A percentile compares a stretch with the other conserved stretches of the same genome.
Evolutionary conservation across 2,329 filamentous ascomycete species (phyloP).

Genomic region (Talaromyces sp.): DNA sequence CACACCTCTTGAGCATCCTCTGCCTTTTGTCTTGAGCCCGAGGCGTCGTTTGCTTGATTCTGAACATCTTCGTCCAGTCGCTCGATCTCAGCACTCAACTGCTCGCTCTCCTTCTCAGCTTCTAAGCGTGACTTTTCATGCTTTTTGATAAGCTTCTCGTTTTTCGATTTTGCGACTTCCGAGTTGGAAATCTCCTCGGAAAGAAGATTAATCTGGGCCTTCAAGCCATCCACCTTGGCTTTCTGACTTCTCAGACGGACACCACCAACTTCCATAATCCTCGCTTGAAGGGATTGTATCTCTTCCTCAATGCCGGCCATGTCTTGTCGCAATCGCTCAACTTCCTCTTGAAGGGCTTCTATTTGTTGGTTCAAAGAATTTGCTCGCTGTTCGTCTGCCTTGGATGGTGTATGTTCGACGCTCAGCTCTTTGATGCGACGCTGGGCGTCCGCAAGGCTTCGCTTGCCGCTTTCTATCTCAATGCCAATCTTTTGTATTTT

Average conservation of each 20-base stretch:
- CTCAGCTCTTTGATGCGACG: constrained; percentile 79
- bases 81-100: constrained; percentile 66
- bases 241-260: constrained; percentile 87
- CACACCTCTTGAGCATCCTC: constrained; percentile 70
- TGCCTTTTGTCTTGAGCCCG: constrained; percentile 65
- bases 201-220: constrained; percentile 75
- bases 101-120: constrained; percentile 71
- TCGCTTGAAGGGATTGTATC: constrained; percentile 87
- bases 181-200: constrained; percentile 78
- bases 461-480: constrained; percentile 79
- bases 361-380: constrained; percentile 72
- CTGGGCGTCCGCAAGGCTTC: constrained; percentile 77
- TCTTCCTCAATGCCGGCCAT: constrained; percentile 88
- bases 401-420: constrained; percentile 73
- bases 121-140: constrained; percentile 77
- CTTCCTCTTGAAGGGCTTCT: constrained; percentile 66
- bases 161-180: constrained; percentile 84
- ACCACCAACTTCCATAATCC: constrained; percentile 97
- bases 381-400: constrained; percentile 71
- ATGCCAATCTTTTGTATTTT: constrained; percentile 85
- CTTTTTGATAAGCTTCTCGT: constrained; percentile 85
- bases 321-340: constrained; percentile 73
- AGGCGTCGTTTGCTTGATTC: constrained; percentile 69
- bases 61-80: constrained; percentile 72
- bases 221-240: constrained; percentile 81